Base-by-base conservation (phyloP, 2,329 filamentous ascomycete genomes). In the Sarocladium strictum region DNA sequence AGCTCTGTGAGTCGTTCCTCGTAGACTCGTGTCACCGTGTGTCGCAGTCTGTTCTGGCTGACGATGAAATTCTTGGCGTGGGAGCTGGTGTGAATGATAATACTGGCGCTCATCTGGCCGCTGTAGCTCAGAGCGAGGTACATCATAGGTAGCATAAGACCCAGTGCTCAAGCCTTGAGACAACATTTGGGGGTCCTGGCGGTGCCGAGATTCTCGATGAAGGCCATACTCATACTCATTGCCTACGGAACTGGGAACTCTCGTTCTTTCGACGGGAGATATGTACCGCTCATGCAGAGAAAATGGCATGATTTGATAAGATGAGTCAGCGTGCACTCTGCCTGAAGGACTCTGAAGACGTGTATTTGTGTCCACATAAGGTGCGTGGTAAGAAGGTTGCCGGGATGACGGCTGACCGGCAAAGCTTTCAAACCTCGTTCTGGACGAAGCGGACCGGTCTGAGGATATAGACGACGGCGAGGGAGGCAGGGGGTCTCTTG, bases 81-180 rank as follows among this genome's bases (percentile, higher is more conserved):
- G 49, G 10, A 52, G 27, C 15, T 37, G 49, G 21, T 52, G 49
- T 7, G 49, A 52, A 52, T 52, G 49, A 37, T 35, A 52, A n/a
- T 52, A 52, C 49, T 37, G 49, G 3, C 27, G 23, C 29, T 52
- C 49, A 15, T 24, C 19, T 21, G 27, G 29, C 17, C 27, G 49
- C 23, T 19, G 5, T 4, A 11, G 32, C 19, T 33, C 27, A 14
- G 26, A 52, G 19, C 27, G 27, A 29, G 23, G 26, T 19, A 32
- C 43, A 3, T 49, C n/a, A 19, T 49, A 29, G n/a, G 43, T 7
- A 27, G 23, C 12, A 15, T 14, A 27, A 29, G 26, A 19, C 9
- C 21, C n/a, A 11, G 9, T 4, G n/a, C 23, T 15, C n/a, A 24
- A n/a, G 15, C 43, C 14, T n/a, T 19, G 38, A 21, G 38, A 43